Evolutionary conservation across 805 yeast genomes (phyloP).

Genomic region (Saturnispora zaruensis): DNA sequence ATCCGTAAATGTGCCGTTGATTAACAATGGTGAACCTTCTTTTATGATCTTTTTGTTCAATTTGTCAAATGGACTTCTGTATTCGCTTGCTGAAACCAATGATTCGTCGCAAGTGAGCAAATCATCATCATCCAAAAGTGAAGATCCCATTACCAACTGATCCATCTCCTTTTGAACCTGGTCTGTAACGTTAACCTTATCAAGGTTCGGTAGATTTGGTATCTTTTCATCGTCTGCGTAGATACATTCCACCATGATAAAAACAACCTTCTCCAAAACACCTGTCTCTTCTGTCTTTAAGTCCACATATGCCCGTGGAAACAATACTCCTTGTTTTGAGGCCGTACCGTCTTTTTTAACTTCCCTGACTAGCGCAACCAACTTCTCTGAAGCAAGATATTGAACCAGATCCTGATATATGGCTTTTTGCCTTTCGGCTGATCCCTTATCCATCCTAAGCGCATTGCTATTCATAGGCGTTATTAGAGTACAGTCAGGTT

Average conservation of each 20-base stretch:
- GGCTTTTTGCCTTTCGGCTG: slow-evolving; percentile 27
- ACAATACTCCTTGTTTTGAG: slow-evolving; percentile 13
- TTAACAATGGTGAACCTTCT: neutral
- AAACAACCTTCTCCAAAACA: slow-evolving; percentile 27
- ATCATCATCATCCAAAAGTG: slow-evolving; percentile 18
- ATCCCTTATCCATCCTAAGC: neutral
- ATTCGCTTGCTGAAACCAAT: neutral
- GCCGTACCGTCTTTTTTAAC: slow-evolving; percentile 39
- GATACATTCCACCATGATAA: slow-evolving; percentile 53
- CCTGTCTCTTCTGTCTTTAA: slow-evolving; percentile 15
- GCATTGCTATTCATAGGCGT: slow-evolving; percentile 26
- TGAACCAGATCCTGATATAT: slow-evolving; percentile 43
- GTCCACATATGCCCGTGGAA: slow-evolving; percentile 19
- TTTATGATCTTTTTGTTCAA: neutral
- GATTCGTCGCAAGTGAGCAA: slow-evolving; percentile 1
- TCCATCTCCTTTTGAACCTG: slow-evolving; percentile 40
- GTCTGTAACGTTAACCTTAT: slow-evolving; percentile 25
- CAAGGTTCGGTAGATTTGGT: slow-evolving; percentile 34
- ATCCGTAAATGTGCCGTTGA: slow-evolving; percentile 3
- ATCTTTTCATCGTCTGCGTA: slow-evolving; percentile 58
- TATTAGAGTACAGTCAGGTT: slow-evolving; percentile 45
- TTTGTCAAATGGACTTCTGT: slow-evolving; percentile 5
- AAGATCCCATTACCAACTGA: slow-evolving; percentile 31
- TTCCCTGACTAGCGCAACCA: slow-evolving; percentile 53
- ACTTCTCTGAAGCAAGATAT: slow-evolving; percentile 39